A percentile compares a stretch with the other conserved stretches of the same genome.
Conservation (phyloP, 495 filamentous ascomycete genomes). For the Aspergillus ellipticus region DNA sequence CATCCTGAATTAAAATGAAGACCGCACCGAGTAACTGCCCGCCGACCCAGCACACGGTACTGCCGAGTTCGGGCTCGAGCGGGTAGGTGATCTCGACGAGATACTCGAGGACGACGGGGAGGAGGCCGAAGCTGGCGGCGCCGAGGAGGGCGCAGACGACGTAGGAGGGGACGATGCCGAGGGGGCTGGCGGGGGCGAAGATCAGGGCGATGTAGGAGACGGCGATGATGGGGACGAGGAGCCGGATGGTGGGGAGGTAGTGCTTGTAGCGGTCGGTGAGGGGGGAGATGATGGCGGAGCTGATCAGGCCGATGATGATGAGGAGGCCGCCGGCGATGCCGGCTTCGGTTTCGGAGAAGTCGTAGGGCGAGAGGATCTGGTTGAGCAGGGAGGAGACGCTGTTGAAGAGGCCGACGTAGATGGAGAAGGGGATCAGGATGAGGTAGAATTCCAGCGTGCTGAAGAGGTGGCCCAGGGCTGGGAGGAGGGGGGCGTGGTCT, state of each 20-base stretch:
- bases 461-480: constrained; percentile 44
- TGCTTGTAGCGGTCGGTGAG: constrained; percentile 81
- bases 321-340: constrained; percentile 85
- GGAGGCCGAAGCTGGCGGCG: constrained; percentile 70
- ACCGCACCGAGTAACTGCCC: constrained; percentile 69
- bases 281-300: constrained; percentile 70
- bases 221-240: constrained; percentile 72
- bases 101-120: constrained; percentile 85
- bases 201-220: constrained; percentile 71
- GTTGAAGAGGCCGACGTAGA: constrained; percentile 95
- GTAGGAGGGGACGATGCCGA: constrained; percentile 63
- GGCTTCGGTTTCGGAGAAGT: constrained; percentile 73
- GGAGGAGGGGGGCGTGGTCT: constrained; percentile 53
- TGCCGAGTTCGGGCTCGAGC: constrained; percentile 80
- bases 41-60: constrained; percentile 76
- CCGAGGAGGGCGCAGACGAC: constrained; percentile 67
- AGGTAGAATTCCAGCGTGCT: constrained; percentile 70
- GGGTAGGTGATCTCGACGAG: constrained; percentile 83
- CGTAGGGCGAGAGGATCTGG: constrained; percentile 82
- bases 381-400: constrained; percentile 82
- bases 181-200: constrained; percentile 71
- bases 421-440: constrained; percentile 67
- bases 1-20: constrained; percentile 79
- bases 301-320: constrained; percentile 83
- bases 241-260: constrained; percentile 69